These are phyloP conservation scores for Pulveroboletus sp. DNA, from an alignment of 1,284 basidiomycete species.

Conservation along the genomic window DNA sequence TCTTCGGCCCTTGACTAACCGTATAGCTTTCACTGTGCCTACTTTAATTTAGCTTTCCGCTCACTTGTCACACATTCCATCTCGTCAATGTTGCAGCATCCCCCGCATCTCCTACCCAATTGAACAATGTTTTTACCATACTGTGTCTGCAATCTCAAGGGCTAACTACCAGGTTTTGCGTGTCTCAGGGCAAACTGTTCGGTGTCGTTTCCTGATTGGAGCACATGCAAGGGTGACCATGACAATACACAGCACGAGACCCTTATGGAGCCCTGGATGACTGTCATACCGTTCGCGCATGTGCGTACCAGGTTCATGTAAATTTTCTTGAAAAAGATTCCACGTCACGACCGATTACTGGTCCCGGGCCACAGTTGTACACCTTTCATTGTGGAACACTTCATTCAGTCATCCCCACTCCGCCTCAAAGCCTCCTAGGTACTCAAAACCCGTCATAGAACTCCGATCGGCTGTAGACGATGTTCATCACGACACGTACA, in stretches of 20 bases:
- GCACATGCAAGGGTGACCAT: constrained; percentile 7
- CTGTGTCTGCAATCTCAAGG: constrained; percentile 32
- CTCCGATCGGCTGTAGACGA: too few relatives aligned
- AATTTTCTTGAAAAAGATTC: too few relatives aligned
- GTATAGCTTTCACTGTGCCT: constrained; percentile 32
- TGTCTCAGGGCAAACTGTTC: constrained; percentile 9
- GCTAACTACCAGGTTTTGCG: constrained; percentile 16
- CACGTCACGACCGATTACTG: too few relatives aligned
- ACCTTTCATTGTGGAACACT: too few relatives aligned
- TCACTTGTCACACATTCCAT: constrained; percentile 36
- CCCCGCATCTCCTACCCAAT: constrained; percentile 38
- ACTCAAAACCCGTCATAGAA: too few relatives aligned
- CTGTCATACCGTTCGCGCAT: too few relatives aligned
- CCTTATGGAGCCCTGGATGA: not conserved
- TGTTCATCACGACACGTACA: too few relatives aligned
- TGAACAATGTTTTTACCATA: constrained; percentile 39
- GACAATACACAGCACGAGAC: constrained; percentile 15
- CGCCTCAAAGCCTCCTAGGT: too few relatives aligned
- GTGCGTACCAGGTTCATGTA: too few relatives aligned
- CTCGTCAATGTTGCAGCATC: constrained; percentile 51
- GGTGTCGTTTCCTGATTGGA: constrained; percentile 7
- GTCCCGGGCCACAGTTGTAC: too few relatives aligned
- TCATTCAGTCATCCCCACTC: too few relatives aligned
- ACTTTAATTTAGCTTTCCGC: constrained; percentile 31
- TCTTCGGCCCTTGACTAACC: constrained; percentile 23